A percentile compares a stretch with the other conserved stretches of the same genome.
These are phyloP conservation scores for Perkinsus chesapeaki DNA, from an alignment of 169 alveolate genomes.

Conservation along the genomic window DNA sequence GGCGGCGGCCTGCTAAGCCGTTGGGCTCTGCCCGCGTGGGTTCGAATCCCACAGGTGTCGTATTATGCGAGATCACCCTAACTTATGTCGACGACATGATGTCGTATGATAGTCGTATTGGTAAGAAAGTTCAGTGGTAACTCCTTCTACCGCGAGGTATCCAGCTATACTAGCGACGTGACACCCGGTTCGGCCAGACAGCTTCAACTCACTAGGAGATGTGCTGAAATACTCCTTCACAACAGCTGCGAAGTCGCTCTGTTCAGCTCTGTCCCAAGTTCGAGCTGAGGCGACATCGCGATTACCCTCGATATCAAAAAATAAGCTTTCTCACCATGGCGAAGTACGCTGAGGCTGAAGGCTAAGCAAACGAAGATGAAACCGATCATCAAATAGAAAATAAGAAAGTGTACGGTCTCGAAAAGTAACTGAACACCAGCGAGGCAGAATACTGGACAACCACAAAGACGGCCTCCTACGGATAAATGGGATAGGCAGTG, in stretches of 20 bases:
- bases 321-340: neutral
- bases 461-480: neutral
- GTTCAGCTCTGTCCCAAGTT: neutral
- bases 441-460: neutral
- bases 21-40: conserved; percentile 8
- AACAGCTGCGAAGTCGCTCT: neutral
- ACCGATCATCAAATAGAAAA: neutral
- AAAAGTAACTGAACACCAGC: neutral
- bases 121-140: too few species aligned
- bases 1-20: conserved; percentile 9
- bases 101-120: too few species aligned
- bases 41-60: conserved; percentile 5
- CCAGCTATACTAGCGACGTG: too few species aligned
- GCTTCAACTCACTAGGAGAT: neutral
- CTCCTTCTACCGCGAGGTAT: too few species aligned
- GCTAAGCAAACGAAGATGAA: neutral
- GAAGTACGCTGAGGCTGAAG: neutral
- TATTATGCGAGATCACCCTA: too few species aligned
- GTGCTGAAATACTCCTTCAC: neutral
- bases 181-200: too few species aligned
- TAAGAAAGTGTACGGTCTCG: neutral
- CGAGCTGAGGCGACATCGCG: neutral
- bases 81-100: too few species aligned
- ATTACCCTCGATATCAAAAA: neutral
- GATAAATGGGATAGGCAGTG: neutral